These are phyloP conservation scores for Phytophthora pisi DNA, from an alignment of 352 stramenopile genomes.

Conservation along the genomic window DNA sequence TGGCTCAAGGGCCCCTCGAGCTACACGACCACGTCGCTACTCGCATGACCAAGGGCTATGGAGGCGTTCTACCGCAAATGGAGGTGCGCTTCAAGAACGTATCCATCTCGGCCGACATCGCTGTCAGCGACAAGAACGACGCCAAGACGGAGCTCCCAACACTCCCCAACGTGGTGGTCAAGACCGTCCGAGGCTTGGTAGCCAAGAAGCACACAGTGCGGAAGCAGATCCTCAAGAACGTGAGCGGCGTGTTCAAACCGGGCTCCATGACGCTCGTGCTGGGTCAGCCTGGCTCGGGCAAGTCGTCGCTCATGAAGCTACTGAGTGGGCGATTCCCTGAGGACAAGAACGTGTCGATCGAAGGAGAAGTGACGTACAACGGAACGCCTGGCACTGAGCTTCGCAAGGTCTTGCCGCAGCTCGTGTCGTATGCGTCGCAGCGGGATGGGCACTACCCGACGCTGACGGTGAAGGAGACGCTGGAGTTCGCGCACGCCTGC, in stretches of 20 bases:
- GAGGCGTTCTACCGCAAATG: constrained; percentile 1
- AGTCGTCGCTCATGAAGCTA: constrained; percentile 30
- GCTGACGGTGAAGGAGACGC: constrained; percentile 19
- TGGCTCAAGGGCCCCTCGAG: constrained; percentile 8
- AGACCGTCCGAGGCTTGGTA: neutral
- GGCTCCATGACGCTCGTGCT: constrained; percentile 18
- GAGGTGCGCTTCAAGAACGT: constrained; percentile 15
- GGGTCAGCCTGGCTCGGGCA: constrained; percentile 23
- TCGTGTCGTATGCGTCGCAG: constrained; percentile 23
- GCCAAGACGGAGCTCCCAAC: constrained; percentile 13
- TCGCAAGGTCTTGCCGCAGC: constrained; percentile 6
- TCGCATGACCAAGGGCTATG: constrained; percentile 13
- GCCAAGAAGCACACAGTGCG: constrained; percentile 3
- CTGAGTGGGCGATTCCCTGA: constrained; percentile 16
- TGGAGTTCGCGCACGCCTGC: constrained; percentile 19
- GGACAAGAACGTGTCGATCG: constrained; percentile 15
- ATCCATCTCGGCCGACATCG: constrained; percentile 13
- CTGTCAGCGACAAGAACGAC: constrained; percentile 14
- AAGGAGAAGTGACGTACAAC: constrained; percentile 25
- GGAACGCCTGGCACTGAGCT: neutral
- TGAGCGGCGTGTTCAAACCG: constrained; percentile 20
- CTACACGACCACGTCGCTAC: constrained; percentile 16
- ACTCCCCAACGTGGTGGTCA: constrained; percentile 11
- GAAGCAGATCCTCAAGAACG: constrained; percentile 20
- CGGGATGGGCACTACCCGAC: constrained; percentile 19